phyloP scores from a whole-genome alignment of 208 protist genomes.

The Wallacemonas sp. region DNA sequence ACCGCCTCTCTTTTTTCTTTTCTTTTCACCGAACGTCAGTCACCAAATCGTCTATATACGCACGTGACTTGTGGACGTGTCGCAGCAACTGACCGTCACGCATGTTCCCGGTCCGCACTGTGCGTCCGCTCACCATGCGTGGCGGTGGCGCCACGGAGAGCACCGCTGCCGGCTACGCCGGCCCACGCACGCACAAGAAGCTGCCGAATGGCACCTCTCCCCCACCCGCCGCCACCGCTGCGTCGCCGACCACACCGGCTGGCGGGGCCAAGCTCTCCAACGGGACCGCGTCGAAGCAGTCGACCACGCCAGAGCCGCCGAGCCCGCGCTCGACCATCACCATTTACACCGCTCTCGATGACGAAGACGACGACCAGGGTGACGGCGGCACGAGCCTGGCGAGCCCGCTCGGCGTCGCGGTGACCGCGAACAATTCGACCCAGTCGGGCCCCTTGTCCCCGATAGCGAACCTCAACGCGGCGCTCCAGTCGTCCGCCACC shows the following conservation, averaged over 20 bases:
- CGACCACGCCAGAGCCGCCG: neutral
- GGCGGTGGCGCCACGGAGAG: constrained; percentile 4
- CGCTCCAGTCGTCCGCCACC: constrained; percentile 22
- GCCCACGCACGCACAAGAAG: neutral
- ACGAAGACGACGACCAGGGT: constrained; percentile 15
- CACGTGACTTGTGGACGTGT: neutral
- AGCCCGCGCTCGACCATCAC: constrained; percentile 33
- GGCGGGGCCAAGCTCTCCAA: neutral
- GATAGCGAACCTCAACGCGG: too few relatives aligned
- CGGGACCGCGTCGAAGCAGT: neutral
- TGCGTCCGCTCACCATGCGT: neutral
- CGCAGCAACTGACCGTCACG: neutral
- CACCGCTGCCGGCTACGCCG: neutral
- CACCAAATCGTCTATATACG: too few relatives aligned
- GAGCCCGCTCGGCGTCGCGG: too few relatives aligned
- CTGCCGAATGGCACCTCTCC: too few relatives aligned
- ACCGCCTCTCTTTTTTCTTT: neutral
- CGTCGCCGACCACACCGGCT: neutral
- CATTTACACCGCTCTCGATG: constrained; percentile 48
- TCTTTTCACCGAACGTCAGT: too few relatives aligned
- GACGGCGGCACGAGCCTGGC: too few relatives aligned
- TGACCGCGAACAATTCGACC: too few relatives aligned
- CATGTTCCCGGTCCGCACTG: constrained; percentile 8
- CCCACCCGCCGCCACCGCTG: neutral
- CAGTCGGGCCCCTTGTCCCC: too few relatives aligned